Evolutionary conservation across 2,329 filamentous ascomycete species (phyloP), one percentile per base, ranked within the genome.

Genomic region (Cercospora sesami): DNA sequence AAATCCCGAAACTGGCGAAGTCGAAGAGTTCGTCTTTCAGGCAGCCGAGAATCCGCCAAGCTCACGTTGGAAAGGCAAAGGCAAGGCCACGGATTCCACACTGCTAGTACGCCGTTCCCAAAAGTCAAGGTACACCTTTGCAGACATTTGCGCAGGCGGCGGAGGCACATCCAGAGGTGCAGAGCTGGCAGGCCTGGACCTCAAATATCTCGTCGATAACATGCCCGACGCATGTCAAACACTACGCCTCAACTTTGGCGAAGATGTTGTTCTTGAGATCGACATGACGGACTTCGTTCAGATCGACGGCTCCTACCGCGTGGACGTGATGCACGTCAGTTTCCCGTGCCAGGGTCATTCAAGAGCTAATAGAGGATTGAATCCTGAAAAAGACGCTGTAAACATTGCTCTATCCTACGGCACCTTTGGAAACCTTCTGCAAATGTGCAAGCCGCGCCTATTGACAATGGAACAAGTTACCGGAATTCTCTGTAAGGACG

Each of bases 401-500:
- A 95, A 96, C 72, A 87, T 86, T 0, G 87, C 88, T 1, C 80
- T 84, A 0, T 78, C 85, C 0, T 84, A 85, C 53, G 79, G 79
- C 0, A 76, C 84, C 0, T 79, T 10, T 1, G 33, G 4, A 10
- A 2, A 33, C 1, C 39, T 93, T 0, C 79, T 94, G 0, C 78
- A 84, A 5, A 84, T 85, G 39, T 77, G 85, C 0, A 85, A 83
- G 0, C 92, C 93, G 0, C 84, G 92, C 0, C 75, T 95, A 0
- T 85, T 92, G 1, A 96, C 92, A 0, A 80, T 96, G 0, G 93
- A 96, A 73, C 90, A 96, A 75, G 94, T 92, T 0, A 89, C 87
- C 63, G 92, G 91, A 0, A 64, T 63, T 0, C 79, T 84, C 0
- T 26, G 61, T 3, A 28, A 28, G 14, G 23, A 57, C 16, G 51